Evolutionary conservation across 1,139 yeast species (phyloP).

Genomic region (Candida neerlandica): DNA sequence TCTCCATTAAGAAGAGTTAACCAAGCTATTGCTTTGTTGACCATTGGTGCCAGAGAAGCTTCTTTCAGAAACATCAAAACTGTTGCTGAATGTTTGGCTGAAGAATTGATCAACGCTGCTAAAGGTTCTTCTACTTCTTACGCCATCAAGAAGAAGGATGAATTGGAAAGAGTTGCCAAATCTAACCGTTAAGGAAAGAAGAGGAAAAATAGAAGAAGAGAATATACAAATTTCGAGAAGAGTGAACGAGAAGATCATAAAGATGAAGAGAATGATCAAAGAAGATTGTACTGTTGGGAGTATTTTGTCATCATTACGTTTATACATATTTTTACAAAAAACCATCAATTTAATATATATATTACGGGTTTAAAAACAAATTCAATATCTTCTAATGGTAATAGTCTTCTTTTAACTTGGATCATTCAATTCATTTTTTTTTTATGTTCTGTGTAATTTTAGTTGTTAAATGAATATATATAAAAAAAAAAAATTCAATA

Average conservation of each 20-base stretch:
- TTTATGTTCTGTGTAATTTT: slow-evolving; percentile 5
- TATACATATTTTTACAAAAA: slow-evolving; percentile 8
- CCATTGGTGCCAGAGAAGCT: slow-evolving; percentile 99
- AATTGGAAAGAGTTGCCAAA: slow-evolving; percentile 99
- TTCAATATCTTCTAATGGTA: background rate
- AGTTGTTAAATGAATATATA: slow-evolving; percentile 2
- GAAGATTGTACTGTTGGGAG: slow-evolving; percentile 1
- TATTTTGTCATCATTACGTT: slow-evolving; percentile 8
- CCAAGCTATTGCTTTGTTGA: slow-evolving; percentile 97
- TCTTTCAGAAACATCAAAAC: slow-evolving; percentile 99
- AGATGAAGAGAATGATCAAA: slow-evolving; percentile 5
- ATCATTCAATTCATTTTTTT: too few relatives aligned
- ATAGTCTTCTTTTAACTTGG: background rate
- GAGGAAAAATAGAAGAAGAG: slow-evolving; percentile 2
- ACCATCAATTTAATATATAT: slow-evolving; percentile 8
- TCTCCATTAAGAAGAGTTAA: slow-evolving; percentile 99
- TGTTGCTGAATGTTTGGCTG: slow-evolving; percentile 99
- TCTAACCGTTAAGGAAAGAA: slow-evolving; percentile 87
- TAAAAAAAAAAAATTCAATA: background rate
- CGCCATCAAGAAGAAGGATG: slow-evolving; percentile 99
- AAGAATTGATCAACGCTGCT: slow-evolving; percentile 99
- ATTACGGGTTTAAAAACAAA: slow-evolving; percentile 11
- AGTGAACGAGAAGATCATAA: background rate
- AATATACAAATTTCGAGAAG: background rate
- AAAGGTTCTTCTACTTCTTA: slow-evolving; percentile 99